Percentiles rank a stretch among this genome's conserved stretches.
These are phyloP conservation scores for Herpomyces periplanetae DNA, from an alignment of 2,329 filamentous ascomycete species.

Conservation along the genomic window DNA sequence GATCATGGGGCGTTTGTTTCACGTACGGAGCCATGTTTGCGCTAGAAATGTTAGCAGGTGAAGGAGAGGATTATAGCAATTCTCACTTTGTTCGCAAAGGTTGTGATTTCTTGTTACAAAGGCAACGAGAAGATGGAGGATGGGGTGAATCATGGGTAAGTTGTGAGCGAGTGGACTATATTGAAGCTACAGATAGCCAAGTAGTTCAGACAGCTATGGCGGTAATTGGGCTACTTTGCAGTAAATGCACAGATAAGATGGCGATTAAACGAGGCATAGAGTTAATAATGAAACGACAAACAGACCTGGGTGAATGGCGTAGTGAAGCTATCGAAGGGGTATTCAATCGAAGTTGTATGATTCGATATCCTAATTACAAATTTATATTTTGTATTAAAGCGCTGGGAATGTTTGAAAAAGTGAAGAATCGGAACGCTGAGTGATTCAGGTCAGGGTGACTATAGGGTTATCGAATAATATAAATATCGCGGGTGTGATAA, in stretches of 20 bases:
- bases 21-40: slow-evolving; percentile 94
- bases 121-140: slow-evolving; percentile 56
- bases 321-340: slow-evolving; percentile 91
- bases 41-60: slow-evolving; percentile 38
- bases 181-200: slow-evolving; percentile 35
- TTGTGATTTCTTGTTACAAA: slow-evolving; percentile 48
- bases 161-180: slow-evolving; percentile 35
- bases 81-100: slow-evolving; percentile 27
- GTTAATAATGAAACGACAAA: slow-evolving; percentile 51
- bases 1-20: slow-evolving; percentile 89
- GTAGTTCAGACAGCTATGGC: slow-evolving; percentile 90
- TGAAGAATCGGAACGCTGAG: too few relatives aligned
- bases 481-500: too few relatives aligned
- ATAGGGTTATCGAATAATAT: too few relatives aligned
- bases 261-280: slow-evolving; percentile 31
- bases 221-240: slow-evolving; percentile 39
- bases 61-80: slow-evolving; percentile 42
- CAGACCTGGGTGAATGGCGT: slow-evolving; percentile 61
- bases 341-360: slow-evolving; percentile 98
- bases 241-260: slow-evolving; percentile 31
- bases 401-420: slow-evolving; percentile 49
- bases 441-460: too few relatives aligned
- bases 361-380: slow-evolving; percentile 96
- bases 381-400: slow-evolving; percentile 82
- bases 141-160: slow-evolving; percentile 86